Evolutionary conservation across 2,329 filamentous ascomycete genomes (phyloP).

Genomic region (Pyrenophora tritici-repentis): DNA sequence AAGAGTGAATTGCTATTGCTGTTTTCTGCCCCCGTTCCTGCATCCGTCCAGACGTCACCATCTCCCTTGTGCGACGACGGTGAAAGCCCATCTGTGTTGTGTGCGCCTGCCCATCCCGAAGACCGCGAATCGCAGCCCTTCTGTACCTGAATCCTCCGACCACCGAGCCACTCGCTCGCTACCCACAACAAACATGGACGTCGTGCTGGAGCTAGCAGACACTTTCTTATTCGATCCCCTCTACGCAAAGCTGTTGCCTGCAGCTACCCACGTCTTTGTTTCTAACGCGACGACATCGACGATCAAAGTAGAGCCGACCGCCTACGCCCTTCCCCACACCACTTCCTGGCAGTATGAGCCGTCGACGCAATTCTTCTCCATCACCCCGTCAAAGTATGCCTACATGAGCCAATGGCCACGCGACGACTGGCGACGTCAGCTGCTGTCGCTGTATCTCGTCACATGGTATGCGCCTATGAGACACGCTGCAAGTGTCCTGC

Average conservation of each 20-base stretch:
- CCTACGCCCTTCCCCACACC: slow-evolving; percentile 30
- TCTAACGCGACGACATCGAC: slow-evolving; percentile 64
- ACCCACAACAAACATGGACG: slow-evolving; percentile 69
- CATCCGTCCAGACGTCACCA: too few relatives aligned
- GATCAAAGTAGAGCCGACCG: slow-evolving; percentile 47
- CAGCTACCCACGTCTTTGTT: slow-evolving; percentile 51
- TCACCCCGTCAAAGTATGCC: slow-evolving; percentile 75
- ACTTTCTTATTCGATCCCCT: slow-evolving; percentile 78
- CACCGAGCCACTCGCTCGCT: slow-evolving; percentile 14
- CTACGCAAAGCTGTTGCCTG: slow-evolving; percentile 74
- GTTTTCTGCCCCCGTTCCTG: not conserved
- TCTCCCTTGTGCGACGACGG: not conserved
- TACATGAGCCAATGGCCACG: slow-evolving; percentile 78
- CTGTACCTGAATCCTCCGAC: slow-evolving; percentile 24
- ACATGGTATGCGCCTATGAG: slow-evolving; percentile 67
- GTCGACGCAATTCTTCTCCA: slow-evolving; percentile 69
- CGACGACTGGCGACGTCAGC: slow-evolving; percentile 78
- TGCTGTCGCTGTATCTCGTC: slow-evolving; percentile 76
- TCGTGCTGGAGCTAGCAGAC: slow-evolving; percentile 85
- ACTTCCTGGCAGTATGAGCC: slow-evolving; percentile 71
- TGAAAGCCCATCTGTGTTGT: not conserved
- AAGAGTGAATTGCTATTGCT: not conserved
- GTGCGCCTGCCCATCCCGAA: slow-evolving; percentile 3
- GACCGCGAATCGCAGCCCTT: slow-evolving; percentile 26
- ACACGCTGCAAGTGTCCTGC: not conserved